Evolutionary conservation across 1,139 yeast species (phyloP).

Genomic region (Blastobotrys raffinosifermentans): DNA sequence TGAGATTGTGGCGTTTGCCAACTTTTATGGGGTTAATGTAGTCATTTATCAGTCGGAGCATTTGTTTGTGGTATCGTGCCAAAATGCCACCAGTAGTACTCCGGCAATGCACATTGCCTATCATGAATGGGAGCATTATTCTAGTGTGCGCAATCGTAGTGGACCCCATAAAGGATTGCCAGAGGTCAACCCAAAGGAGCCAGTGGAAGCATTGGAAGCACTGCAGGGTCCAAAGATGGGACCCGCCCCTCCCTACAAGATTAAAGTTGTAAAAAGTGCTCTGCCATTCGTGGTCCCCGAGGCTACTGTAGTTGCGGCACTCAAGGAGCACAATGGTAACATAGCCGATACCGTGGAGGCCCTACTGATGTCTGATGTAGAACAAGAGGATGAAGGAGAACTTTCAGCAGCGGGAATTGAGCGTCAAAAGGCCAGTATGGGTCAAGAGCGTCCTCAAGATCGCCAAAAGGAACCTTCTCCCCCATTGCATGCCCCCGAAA

Average conservation of each 20-base stretch:
- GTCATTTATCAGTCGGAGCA: conserved; percentile 36
- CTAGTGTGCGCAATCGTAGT: conserved; percentile 33
- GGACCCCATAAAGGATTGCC: conserved; percentile 38
- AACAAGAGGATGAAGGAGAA: conserved; percentile 7
- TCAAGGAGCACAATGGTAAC: conserved; percentile 20
- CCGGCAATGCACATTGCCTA: conserved; percentile 36
- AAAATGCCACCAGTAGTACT: conserved; percentile 8
- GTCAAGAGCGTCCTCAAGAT: neutral
- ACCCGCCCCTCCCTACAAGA: conserved; percentile 27
- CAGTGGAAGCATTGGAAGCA: conserved; percentile 6
- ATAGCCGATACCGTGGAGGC: conserved; percentile 21
- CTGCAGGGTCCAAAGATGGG: conserved; percentile 6
- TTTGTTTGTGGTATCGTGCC: conserved; percentile 31
- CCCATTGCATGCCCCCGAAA: neutral
- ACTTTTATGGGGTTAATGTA: conserved; percentile 27
- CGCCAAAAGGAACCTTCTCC: neutral
- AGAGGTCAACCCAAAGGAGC: conserved; percentile 22
- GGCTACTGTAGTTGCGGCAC: conserved; percentile 14
- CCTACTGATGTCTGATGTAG: conserved; percentile 16
- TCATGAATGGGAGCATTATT: conserved; percentile 41
- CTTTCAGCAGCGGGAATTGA: conserved; percentile 7
- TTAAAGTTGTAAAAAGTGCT: conserved; percentile 28
- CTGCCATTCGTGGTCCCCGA: conserved; percentile 19
- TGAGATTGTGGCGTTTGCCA: conserved; percentile 39
- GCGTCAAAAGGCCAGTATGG: neutral